phyloP scores from a whole-genome alignment of 1,284 basidiomycete species.

The Cutaneotrichosporon dermatis region DNA sequence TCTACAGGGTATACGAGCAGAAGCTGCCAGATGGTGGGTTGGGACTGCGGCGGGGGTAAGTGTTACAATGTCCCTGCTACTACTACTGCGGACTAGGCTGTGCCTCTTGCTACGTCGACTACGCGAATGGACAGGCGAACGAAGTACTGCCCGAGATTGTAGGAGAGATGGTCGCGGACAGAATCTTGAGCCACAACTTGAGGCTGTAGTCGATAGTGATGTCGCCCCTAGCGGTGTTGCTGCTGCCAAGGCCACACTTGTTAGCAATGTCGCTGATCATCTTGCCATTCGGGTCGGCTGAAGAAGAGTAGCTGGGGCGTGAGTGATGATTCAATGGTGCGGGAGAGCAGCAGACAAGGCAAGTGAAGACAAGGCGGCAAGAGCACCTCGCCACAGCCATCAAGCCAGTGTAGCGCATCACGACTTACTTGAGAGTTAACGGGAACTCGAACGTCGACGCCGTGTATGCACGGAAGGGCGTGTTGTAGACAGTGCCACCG shows the following conservation, averaged over 20 bases:
- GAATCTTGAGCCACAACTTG: conserved; percentile 49
- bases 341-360: too few species aligned
- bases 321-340: too few species aligned
- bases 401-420: too few species aligned
- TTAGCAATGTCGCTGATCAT: conserved; percentile 8
- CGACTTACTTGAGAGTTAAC: conserved; percentile 58
- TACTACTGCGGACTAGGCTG: neutral
- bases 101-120: neutral
- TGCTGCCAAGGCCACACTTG: conserved; percentile 59
- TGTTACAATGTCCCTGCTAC: neutral
- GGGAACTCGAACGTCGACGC: conserved; percentile 77
- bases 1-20: neutral
- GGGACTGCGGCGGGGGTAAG: neutral
- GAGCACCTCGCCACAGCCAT: too few species aligned
- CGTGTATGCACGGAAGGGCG: conserved; percentile 62
- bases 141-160: conserved; percentile 62
- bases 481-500: conserved; percentile 59
- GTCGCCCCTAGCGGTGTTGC: conserved; percentile 39
- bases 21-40: neutral
- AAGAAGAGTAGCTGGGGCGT: conserved; percentile 8
- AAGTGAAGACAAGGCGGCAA: too few species aligned
- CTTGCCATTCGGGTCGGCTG: neutral
- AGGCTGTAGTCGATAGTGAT: conserved; percentile 65
- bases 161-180: conserved; percentile 65
- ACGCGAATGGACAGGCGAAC: conserved; percentile 61